These are phyloP conservation scores for Anthracocystis setariae DNA, from an alignment of 1,284 basidiomycete species.

Conservation along the genomic window DNA sequence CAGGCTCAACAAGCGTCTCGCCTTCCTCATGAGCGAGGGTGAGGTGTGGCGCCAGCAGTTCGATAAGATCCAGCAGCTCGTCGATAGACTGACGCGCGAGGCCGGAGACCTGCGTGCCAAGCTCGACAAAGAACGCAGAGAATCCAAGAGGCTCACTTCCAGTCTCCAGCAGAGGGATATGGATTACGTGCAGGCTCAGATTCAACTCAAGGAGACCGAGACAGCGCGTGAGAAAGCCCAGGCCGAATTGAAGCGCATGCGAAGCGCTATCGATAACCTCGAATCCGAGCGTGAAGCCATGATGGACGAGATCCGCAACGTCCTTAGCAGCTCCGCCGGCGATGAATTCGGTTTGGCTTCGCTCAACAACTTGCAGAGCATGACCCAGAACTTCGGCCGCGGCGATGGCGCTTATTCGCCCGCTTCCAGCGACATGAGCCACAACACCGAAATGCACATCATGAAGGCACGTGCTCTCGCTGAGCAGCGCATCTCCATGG, in stretches of 20 bases:
- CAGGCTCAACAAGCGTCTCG: slow-evolving; percentile 74
- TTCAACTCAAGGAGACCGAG: slow-evolving; percentile 61
- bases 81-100: slow-evolving; percentile 84
- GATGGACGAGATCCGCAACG: slow-evolving; percentile 64
- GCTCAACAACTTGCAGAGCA: slow-evolving; percentile 46
- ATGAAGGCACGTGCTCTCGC: slow-evolving; percentile 56
- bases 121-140: slow-evolving; percentile 86
- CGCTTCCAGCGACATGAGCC: slow-evolving; percentile 38
- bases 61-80: slow-evolving; percentile 87
- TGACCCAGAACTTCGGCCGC: slow-evolving; percentile 31
- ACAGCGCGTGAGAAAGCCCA: slow-evolving; percentile 58
- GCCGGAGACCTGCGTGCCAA: slow-evolving; percentile 80
- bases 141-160: slow-evolving; percentile 79
- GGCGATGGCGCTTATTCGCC: slow-evolving; percentile 27
- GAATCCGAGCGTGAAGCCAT: slow-evolving; percentile 60
- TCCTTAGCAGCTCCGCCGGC: slow-evolving; percentile 37
- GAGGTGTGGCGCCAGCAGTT: slow-evolving; percentile 88
- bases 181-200: slow-evolving; percentile 55
- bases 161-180: slow-evolving; percentile 58
- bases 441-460: slow-evolving; percentile 55
- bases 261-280: slow-evolving; percentile 56
- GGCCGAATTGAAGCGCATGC: slow-evolving; percentile 55
- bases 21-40: slow-evolving; percentile 89
- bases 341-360: slow-evolving; percentile 49
- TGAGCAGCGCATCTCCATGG: slow-evolving; percentile 59